Evolutionary conservation across 371 early-diverging fungal genomes (phyloP).

Genomic region (Syncephalastrum contaminatum): DNA sequence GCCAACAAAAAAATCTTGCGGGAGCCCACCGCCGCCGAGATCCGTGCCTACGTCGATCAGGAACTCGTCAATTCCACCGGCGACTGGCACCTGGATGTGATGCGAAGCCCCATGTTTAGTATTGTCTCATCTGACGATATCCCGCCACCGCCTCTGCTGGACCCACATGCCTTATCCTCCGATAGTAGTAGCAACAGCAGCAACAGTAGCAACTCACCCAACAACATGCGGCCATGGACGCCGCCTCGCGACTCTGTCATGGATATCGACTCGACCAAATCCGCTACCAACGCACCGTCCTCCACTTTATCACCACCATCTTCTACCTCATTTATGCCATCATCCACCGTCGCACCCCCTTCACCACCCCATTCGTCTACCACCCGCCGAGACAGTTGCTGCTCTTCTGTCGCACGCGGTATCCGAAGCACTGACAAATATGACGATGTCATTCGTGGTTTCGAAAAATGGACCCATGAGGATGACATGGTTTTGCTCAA

Average conservation of each 20-base stretch:
- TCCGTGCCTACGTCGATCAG: neutral
- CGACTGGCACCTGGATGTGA: too few species aligned
- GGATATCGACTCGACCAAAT: too few species aligned
- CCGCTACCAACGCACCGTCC: neutral
- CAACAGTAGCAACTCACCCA: too few species aligned
- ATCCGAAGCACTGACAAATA: constrained; percentile 17
- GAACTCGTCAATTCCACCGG: neutral
- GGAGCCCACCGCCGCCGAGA: too few species aligned
- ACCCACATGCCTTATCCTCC: too few species aligned
- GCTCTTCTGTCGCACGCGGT: too few species aligned
- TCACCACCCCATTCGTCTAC: constrained; percentile 10
- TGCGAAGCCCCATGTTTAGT: too few species aligned
- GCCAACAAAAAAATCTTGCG: too few species aligned
- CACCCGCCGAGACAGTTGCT: constrained; percentile 11
- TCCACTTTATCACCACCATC: neutral
- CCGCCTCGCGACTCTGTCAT: constrained; percentile 15
- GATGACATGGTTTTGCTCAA: constrained; percentile 20
- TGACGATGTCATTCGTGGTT: constrained; percentile 42
- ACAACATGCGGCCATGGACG: constrained; percentile 15
- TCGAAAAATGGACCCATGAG: constrained; percentile 26
- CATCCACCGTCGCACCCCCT: neutral
- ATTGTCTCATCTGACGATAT: too few species aligned
- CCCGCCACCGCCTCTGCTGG: too few species aligned
- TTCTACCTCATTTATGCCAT: neutral
- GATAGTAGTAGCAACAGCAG: too few species aligned